These are phyloP conservation scores for Dispira simplex DNA, from an alignment of 192 early-diverging fungal genomes.

Conservation along the genomic window DNA sequence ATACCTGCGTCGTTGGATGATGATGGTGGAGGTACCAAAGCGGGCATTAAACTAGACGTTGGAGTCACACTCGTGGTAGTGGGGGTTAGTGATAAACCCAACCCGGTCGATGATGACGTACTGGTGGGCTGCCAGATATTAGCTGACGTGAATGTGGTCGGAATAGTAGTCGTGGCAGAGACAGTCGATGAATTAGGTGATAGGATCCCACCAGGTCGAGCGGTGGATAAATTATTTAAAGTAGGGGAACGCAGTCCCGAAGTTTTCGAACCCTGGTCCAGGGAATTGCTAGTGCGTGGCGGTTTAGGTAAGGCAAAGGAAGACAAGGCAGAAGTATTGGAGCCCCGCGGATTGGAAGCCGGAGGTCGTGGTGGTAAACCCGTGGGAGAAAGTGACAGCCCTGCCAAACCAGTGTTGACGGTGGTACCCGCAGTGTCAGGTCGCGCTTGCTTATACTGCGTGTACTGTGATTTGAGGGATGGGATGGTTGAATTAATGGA, in stretches of 20 bases:
- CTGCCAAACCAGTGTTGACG: background rate
- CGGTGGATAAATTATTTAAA: background rate
- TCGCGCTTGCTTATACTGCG: too few relatives aligned
- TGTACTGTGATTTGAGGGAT: too few relatives aligned
- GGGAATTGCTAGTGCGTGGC: background rate
- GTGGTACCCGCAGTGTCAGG: background rate
- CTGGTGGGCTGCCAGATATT: background rate
- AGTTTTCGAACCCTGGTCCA: background rate
- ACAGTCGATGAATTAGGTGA: background rate
- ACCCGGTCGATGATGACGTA: background rate
- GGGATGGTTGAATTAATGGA: too few relatives aligned
- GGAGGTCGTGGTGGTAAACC: background rate
- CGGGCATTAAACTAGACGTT: too few relatives aligned
- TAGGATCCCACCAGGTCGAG: background rate
- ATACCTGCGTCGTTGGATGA: too few relatives aligned
- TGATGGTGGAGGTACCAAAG: too few relatives aligned
- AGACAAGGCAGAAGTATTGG: background rate
- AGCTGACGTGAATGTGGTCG: background rate
- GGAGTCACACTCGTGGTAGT: too few relatives aligned
- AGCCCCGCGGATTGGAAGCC: background rate
- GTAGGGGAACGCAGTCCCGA: background rate
- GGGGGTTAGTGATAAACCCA: too few relatives aligned
- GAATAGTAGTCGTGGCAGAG: background rate
- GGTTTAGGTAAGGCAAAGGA: conserved; percentile 9
- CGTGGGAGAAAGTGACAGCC: background rate